Base-by-base conservation (phyloP, 805 yeast genomes). In the Ogataea nakhonphanomensis region DNA sequence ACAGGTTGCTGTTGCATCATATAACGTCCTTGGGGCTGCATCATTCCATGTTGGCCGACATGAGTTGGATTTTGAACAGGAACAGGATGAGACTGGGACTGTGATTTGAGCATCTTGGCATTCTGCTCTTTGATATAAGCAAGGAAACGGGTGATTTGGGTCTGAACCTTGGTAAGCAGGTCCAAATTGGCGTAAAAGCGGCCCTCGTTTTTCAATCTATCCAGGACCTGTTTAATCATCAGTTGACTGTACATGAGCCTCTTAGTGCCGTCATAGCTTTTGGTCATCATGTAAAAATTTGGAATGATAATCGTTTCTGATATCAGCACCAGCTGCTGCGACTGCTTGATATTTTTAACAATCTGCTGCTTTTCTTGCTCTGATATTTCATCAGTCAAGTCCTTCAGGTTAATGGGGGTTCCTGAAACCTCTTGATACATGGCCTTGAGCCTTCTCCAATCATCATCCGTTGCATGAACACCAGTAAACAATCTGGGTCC, bases 201-300 rank as follows among this genome's bases (percentile, higher is more conserved):
- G 9, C 62, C 61, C 5, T 52, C 48, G 25, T 48, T 49, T 43
- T 79, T 74, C 49, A 87, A 67, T 33, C 76, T 79, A 37, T 86
- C 93, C 50, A 81, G 64, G 45, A 87, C 84, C 56, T 81, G 84
- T 54, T 79, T 81, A 31, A 86, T 79, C 81, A 87, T 81, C 45
- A 79, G 73, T 61, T 87, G 81, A 71, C 85, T 77, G 57, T 84
- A 90, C 44, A 89, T 71, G 44, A 89, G 73, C 50, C 85, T 76
- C 53, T 78, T 79, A 1, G 95, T 83, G 8, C 86, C 90, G 35
- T 80, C 85, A 35, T 71, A 74, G 58, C 84, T 84, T 51, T 81
- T 79, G 1, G 95, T 84, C 45, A 86, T 69, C 43, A 83, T 74
- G 55, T 76, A 88, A 53, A 85, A 86, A 55, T 84, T 80, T 26